phyloP scores from a whole-genome alignment of 441 rosid species.

The Biscutella laevigata region DNA sequence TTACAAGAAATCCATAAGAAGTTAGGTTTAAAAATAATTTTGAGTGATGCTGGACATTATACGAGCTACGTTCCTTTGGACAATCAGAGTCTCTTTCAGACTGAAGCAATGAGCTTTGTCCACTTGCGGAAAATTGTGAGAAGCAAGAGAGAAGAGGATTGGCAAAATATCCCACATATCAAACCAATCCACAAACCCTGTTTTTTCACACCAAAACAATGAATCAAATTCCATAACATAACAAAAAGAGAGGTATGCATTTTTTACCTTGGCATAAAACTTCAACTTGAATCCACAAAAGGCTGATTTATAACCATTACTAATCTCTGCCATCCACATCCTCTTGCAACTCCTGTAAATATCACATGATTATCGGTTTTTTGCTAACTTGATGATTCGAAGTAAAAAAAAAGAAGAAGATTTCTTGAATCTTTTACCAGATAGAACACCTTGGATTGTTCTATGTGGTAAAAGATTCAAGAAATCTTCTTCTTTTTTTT shows the following conservation, averaged over 20 bases:
- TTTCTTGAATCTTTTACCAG: conserved; percentile 31
- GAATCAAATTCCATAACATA: conserved; percentile 4
- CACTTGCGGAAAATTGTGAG: conserved; percentile 38
- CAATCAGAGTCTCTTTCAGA: conserved; percentile 6
- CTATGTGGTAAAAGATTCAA: conserved; percentile 37
- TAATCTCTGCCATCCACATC: conserved; percentile 61
- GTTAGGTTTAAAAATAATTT: too few relatives aligned
- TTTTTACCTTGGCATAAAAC: conserved; percentile 36
- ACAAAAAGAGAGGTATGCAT: neutral
- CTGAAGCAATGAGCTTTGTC: conserved; percentile 20
- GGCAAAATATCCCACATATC: conserved; percentile 43
- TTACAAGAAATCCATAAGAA: too few relatives aligned
- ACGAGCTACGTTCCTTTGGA: too few relatives aligned
- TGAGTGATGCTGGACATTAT: too few relatives aligned
- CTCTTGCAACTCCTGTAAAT: conserved; percentile 54
- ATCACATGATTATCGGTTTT: neutral
- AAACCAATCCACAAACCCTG: conserved; percentile 71
- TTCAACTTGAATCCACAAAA: conserved; percentile 42
- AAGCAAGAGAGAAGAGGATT: conserved; percentile 32
- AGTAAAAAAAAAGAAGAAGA: neutral
- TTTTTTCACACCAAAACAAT: conserved; percentile 9
- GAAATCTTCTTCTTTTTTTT: neutral
- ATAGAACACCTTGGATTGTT: too few relatives aligned
- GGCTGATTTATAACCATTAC: conserved; percentile 33
- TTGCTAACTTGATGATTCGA: too few relatives aligned